Evolutionary conservation across 2,329 filamentous ascomycete species (phyloP), one percentile per base, ranked within the genome.

Genomic region (Blastomyces gilchristii): DNA sequence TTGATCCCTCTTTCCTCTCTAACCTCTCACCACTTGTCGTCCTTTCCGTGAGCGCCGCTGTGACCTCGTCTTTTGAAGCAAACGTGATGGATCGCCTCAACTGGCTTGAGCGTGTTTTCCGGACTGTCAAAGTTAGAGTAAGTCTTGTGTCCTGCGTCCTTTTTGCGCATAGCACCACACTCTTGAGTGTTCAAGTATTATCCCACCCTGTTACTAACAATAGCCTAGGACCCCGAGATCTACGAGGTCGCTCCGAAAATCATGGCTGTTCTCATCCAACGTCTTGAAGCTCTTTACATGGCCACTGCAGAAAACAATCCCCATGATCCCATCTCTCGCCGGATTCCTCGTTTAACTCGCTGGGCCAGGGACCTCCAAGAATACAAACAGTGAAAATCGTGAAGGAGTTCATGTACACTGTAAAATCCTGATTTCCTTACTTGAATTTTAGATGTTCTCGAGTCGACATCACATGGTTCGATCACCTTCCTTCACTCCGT

Each of bases 21-120:
- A 75, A 78, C 49, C 78, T 87, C 22, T 80, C 82, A 39, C 80
- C 83, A 1, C 79, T 87, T 50, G 79, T 87, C 45, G 77, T 80
- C 31, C 78, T 87, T 52, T 86, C 84, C 2, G 83, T 86, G 34
- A 83, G 82, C 61, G 83, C 84, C 28, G 84, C 85, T n/a, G 81
- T 87, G 34, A 85, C 83, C 1, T 79, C 81, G 2, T 79, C 79
- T 54, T 74, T 87, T 63, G 76, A 81, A 39, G 81, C 79, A 11
- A 81, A 84, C 65, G 71, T 82, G 34, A 69, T 74, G 43, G 77
- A 83, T 70, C 82, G 85, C 63, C 77, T 87, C 16, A 73, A 79
- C 28, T 87, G 85, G 85, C 77, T 87, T 34, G 78, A 81, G 59
- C 76, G 78, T 60, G 82, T 84, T 12, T 75, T 87, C 62, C 73